A percentile compares a stretch with the other conserved stretches of the same genome.
Conservation (phyloP, 805 yeast genomes). For the Monosporozyma siamensis region DNA sequence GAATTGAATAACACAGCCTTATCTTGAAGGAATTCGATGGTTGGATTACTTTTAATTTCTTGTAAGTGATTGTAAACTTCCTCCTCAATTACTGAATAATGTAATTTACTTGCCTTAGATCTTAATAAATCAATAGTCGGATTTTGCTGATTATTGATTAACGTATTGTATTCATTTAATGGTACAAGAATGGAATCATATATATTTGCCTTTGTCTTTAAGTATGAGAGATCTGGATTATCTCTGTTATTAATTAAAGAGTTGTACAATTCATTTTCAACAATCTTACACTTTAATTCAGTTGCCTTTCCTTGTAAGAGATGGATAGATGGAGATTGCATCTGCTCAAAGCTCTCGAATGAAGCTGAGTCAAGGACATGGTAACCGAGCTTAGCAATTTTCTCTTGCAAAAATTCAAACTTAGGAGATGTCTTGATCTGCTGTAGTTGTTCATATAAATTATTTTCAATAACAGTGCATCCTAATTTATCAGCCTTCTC, state of each 20-base stretch:
- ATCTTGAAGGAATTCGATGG: not conserved
- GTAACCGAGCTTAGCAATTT: too few relatives aligned
- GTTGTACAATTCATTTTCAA: not conserved
- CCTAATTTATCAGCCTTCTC: too few relatives aligned
- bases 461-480: too few relatives aligned
- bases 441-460: too few relatives aligned
- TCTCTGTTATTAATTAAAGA: not conserved
- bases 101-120: conserved; percentile 1
- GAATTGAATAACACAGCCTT: not conserved
- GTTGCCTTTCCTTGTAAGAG: conserved; percentile 10
- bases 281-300: not conserved
- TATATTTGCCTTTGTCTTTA: not conserved
- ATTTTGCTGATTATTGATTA: not conserved
- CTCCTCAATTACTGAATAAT: not conserved
- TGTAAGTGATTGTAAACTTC: not conserved
- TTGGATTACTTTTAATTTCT: not conserved
- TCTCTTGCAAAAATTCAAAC: too few relatives aligned
- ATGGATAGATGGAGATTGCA: conserved; percentile 7
- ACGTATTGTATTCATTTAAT: not conserved
- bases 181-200: not conserved
- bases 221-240: not conserved
- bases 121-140: conserved; percentile 1
- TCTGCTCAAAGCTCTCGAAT: conserved; percentile 4
- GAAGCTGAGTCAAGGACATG: too few relatives aligned
- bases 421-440: too few relatives aligned